Evolutionary conservation across 192 early-diverging fungal genomes (phyloP).

Genomic region (Linnemannia elongata): DNA sequence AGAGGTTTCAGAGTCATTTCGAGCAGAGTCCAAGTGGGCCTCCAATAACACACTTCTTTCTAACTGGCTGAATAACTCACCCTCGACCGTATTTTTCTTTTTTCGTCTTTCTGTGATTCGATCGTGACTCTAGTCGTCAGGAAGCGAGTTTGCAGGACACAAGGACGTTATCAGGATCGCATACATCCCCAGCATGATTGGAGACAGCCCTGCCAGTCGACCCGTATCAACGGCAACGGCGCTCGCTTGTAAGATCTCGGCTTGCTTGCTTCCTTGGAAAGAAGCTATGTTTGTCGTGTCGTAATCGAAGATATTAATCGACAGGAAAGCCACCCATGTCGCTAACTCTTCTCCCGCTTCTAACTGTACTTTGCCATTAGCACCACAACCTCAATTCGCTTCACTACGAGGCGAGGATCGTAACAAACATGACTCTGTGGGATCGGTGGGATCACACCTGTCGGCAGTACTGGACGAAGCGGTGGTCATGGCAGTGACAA

Average conservation of each 20-base stretch:
- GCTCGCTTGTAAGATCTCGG: constrained; percentile 9
- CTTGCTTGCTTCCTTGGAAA: neutral
- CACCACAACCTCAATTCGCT: constrained; percentile 19
- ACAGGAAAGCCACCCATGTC: too few relatives aligned
- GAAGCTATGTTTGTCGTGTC: neutral
- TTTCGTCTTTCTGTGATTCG: neutral
- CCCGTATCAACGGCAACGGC: constrained; percentile 27
- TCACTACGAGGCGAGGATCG: constrained; percentile 21
- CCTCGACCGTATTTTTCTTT: neutral
- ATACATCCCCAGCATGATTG: constrained; percentile 54
- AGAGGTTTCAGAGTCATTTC: neutral
- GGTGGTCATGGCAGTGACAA: constrained; percentile 52
- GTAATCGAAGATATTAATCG: neutral
- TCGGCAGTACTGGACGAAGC: constrained; percentile 42
- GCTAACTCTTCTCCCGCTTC: neutral
- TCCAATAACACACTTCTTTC: neutral
- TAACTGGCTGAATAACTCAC: neutral
- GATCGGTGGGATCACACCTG: constrained; percentile 20
- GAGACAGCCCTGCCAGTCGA: constrained; percentile 24
- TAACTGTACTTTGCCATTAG: neutral
- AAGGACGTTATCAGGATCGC: constrained; percentile 56
- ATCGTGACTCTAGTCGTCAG: neutral
- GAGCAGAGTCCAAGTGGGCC: too few relatives aligned
- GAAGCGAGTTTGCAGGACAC: constrained; percentile 17
- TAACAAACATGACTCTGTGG: constrained; percentile 42